Evolutionary conservation across 2,329 filamentous ascomycete species (phyloP), one percentile per base, ranked within the genome.

Genomic region (Fusarium dlaminii): DNA sequence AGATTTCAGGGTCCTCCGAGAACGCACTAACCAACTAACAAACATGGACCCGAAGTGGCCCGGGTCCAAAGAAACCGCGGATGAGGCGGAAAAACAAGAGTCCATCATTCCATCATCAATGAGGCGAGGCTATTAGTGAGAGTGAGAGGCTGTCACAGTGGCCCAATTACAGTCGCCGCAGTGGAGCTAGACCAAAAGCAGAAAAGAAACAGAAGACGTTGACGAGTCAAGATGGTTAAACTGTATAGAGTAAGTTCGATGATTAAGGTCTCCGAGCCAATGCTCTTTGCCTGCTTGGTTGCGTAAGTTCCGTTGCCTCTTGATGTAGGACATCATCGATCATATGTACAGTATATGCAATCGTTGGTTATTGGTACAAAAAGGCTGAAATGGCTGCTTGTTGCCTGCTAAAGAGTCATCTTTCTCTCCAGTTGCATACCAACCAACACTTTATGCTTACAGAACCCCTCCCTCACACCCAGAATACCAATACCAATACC

Each of bases 1-100:
- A 67, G 59, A 69, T 76, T 77, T 78, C 75, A 78, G 75, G 76
- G 76, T 78, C 73, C 74, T 67, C 64, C 70, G 66, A 68, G 66
- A 57, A 71, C 49, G 64, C 67, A 70, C 68, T 48, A 70, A 60
- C 30, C n/a, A 24, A 36, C 64, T 63, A 69, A 63, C 52, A 77
- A 67, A 63, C 58, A 77, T 58, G 48, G 69, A 76, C 65, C 67
- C 72, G 72, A 73, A 60, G 71, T 76, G 73, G 75, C 52, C 74
- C 74, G 68, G 67, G 55, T 56, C 49, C 52, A 68, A 55, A 43
- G n/a, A 72, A 63, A 63, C 59, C 56, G 75, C 73, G 75, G 75
- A 76, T 77, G 75, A 77, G 73, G 75, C 75, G 75, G 73, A 63
- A 75, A 73, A 75, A 65, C 57, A 30, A 74, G 34, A 46, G 49